Evolutionary conservation across 2,329 filamentous ascomycete genomes (phyloP).

Genomic region (Colletotrichum eleusines): DNA sequence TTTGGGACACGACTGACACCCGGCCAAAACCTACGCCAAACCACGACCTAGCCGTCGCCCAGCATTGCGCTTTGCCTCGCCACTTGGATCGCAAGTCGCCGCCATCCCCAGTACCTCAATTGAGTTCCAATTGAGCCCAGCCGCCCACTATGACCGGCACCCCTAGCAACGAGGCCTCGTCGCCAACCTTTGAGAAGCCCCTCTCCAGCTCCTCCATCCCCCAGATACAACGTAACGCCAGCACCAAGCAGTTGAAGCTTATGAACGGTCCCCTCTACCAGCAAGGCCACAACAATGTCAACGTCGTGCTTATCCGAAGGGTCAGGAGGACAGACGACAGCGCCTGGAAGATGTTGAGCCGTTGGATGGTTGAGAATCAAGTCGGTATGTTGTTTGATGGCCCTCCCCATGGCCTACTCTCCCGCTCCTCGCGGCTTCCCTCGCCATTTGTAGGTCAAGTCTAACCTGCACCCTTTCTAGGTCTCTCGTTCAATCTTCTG

Average conservation of each 20-base stretch:
- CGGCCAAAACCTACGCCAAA: neutral
- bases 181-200: conserved; percentile 31
- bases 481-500: conserved; percentile 87
- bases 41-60: conserved; percentile 9
- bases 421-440: conserved; percentile 4
- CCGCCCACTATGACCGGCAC: conserved; percentile 39
- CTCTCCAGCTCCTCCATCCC: conserved; percentile 11
- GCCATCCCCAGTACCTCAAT: conserved; percentile 14
- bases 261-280: conserved; percentile 71
- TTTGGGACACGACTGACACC: conserved; percentile 1
- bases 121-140: conserved; percentile 34
- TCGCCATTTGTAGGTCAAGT: neutral
- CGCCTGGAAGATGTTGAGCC: conserved; percentile 69
- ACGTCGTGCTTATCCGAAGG: conserved; percentile 66
- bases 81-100: conserved; percentile 25
- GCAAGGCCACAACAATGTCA: conserved; percentile 62
- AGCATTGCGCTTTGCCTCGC: conserved; percentile 19
- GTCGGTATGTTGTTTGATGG: conserved; percentile 70
- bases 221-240: conserved; percentile 36
- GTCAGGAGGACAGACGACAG: conserved; percentile 73
- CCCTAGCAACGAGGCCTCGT: conserved; percentile 28
- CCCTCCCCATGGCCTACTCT: neutral
- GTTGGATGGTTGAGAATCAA: conserved; percentile 83
- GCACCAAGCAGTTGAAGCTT: conserved; percentile 47
- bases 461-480: conserved; percentile 54